These are phyloP conservation scores for Mitragyna speciosa DNA, from an alignment of 257 asterid species.

Conservation along the genomic window DNA sequence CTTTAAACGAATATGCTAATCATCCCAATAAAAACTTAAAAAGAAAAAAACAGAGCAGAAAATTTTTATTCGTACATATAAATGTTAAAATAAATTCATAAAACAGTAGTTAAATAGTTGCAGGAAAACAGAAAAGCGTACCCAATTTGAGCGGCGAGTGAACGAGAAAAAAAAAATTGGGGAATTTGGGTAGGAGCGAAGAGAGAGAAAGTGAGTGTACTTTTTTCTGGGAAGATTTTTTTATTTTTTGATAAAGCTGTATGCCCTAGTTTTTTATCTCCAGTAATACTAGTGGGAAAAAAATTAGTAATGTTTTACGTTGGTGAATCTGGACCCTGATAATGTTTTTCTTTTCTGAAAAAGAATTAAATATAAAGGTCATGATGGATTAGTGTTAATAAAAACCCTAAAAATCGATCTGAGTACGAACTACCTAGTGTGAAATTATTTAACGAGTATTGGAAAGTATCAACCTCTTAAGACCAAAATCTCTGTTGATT, in stretches of 20 bases:
- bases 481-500: no score
- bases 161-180: background rate
- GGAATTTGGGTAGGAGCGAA: background rate
- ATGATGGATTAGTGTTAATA: no score
- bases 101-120: background rate
- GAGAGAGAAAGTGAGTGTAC: background rate
- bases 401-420: no score
- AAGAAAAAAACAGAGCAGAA: background rate
- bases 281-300: background rate
- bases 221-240: background rate
- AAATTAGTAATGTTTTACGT: no score
- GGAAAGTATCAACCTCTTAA: no score
- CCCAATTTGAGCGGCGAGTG: background rate
- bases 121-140: background rate
- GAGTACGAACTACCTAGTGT: no score
- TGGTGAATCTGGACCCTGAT: no score
- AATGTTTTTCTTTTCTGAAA: no score
- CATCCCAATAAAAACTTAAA: background rate
- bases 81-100: background rate
- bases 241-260: background rate
- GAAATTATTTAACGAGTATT: no score
- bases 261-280: conserved; percentile 1
- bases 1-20: background rate
- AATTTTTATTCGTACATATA: background rate
- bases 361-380: no score